Conservation (phyloP, 805 yeast species). For the Candida fluviatilis region DNA sequence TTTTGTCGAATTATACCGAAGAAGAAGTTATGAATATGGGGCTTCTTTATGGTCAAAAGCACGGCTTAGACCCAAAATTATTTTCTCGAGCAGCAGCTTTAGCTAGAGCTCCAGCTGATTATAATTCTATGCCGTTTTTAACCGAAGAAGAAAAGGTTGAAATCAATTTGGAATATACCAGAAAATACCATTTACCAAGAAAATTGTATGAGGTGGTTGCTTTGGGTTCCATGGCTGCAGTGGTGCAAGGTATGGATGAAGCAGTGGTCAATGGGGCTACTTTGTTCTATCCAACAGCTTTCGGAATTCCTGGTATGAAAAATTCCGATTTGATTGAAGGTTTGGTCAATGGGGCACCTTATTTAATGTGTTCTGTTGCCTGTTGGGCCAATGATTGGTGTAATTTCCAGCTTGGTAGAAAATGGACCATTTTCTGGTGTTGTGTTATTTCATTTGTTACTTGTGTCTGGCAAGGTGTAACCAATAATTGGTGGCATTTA, state of each 20-base stretch:
- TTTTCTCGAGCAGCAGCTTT: slow-evolving; percentile 59
- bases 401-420: slow-evolving; percentile 53
- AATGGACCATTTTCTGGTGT: slow-evolving; percentile 57
- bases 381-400: slow-evolving; percentile 58
- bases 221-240: slow-evolving; percentile 63
- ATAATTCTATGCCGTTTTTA: slow-evolving; percentile 52
- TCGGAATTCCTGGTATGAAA: slow-evolving; percentile 42
- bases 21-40: slow-evolving; percentile 69
- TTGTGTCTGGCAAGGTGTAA: slow-evolving; percentile 67
- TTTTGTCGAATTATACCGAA: slow-evolving; percentile 54
- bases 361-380: slow-evolving; percentile 54
- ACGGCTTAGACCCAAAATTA: slow-evolving; percentile 52
- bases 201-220: slow-evolving; percentile 52
- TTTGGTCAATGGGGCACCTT: slow-evolving; percentile 62
- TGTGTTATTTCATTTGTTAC: slow-evolving; percentile 55
- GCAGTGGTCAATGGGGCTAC: slow-evolving; percentile 68
- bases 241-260: slow-evolving; percentile 76
- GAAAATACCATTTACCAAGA: slow-evolving; percentile 42
- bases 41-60: slow-evolving; percentile 55
- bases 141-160: slow-evolving; percentile 42
- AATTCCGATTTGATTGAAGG: slow-evolving; percentile 57
- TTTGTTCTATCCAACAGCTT: slow-evolving; percentile 50
- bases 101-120: slow-evolving; percentile 55
- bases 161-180: slow-evolving; percentile 45
- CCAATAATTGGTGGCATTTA: slow-evolving; percentile 57